A percentile compares a stretch with the other conserved stretches of the same genome.
Conservation (phyloP, 139 green algal genomes). For the Coelastrella sp. region DNA sequence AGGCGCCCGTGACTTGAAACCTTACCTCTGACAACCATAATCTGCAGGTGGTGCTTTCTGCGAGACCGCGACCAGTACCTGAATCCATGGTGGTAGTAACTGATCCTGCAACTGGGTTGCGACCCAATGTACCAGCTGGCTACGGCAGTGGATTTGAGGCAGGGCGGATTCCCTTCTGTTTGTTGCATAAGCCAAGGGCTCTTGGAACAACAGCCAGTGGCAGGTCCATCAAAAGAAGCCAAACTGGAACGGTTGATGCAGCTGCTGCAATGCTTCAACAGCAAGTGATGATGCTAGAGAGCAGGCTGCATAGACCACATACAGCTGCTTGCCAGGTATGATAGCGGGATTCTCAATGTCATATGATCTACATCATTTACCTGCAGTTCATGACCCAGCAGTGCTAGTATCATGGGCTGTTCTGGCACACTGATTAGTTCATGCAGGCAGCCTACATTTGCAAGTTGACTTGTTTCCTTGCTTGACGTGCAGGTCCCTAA, state of each 20-base stretch:
- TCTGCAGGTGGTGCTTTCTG: constrained; percentile 12
- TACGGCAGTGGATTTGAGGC: constrained; percentile 67
- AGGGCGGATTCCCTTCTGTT: constrained; percentile 15
- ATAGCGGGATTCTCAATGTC: no score
- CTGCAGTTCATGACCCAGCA: neutral
- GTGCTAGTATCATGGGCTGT: neutral
- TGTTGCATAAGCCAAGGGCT: neutral
- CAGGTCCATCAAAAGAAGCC: neutral
- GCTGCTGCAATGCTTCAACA: neutral
- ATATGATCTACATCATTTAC: neutral
- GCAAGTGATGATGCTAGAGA: constrained; percentile 26
- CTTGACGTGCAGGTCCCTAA: constrained; percentile 36
- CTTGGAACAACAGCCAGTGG: neutral
- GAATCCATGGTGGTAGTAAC: constrained; percentile 51
- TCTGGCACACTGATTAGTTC: neutral
- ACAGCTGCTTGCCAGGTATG: constrained; percentile 12
- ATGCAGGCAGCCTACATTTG: neutral
- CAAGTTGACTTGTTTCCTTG: neutral
- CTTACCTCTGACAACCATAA: neutral
- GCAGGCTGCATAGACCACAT: neutral
- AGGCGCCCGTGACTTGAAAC: neutral
- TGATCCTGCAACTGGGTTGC: constrained; percentile 50
- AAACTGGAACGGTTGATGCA: neutral
- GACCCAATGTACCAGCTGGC: constrained; percentile 59
- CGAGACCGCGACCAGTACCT: constrained; percentile 33